phyloP scores from a whole-genome alignment of 495 filamentous ascomycete species.

The Choiromyces venosus region DNA sequence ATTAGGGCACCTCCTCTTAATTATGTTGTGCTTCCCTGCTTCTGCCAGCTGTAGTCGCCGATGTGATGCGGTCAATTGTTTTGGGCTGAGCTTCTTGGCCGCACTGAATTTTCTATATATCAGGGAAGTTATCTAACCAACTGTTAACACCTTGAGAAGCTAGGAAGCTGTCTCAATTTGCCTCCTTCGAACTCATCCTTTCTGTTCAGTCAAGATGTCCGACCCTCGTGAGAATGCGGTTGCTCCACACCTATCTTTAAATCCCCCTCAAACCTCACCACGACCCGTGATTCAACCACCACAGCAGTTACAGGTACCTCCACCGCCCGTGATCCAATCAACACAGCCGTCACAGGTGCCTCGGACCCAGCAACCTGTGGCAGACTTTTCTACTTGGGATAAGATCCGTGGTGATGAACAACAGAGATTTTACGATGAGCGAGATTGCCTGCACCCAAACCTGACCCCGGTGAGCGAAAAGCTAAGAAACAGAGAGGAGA shows the following conservation, averaged over 20 bases:
- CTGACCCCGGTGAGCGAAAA: background rate
- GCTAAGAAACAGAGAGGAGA: background rate
- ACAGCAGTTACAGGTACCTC: no score
- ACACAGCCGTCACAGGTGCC: no score
- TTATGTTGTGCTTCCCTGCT: no score
- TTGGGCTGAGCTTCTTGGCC: background rate
- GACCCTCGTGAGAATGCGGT: no score
- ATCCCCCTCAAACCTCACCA: background rate
- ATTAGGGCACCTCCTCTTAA: no score
- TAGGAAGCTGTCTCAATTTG: background rate
- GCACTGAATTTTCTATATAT: background rate
- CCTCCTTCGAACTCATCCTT: background rate
- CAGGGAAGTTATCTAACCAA: background rate
- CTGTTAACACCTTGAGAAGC: background rate
- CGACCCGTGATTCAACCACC: no score
- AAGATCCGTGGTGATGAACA: background rate
- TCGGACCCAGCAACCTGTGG: no score
- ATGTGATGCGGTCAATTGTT: background rate
- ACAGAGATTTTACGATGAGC: background rate
- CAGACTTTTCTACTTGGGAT: background rate
- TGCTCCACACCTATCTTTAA: no score
- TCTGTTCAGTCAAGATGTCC: background rate
- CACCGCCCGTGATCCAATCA: no score
- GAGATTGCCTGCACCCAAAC: background rate
- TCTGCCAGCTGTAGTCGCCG: background rate